Evolutionary conservation across 768 basidiomycete species (phyloP).

Genomic region (Naganishia antarctica): DNA sequence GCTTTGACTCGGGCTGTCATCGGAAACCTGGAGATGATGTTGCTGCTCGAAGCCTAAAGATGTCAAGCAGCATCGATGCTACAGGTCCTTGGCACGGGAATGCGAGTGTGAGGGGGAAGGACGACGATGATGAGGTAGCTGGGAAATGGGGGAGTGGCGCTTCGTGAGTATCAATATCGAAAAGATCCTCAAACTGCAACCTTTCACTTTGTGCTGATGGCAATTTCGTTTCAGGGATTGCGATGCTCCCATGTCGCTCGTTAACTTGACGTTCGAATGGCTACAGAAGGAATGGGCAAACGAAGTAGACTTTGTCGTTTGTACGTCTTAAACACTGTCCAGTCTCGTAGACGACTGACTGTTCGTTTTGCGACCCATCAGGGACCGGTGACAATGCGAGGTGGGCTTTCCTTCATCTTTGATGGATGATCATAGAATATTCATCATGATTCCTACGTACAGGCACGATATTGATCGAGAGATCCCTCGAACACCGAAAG

Average conservation of each 20-base stretch:
- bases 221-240: slow-evolving; percentile 51
- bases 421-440: slow-evolving; percentile 21
- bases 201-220: neutral
- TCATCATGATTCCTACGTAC: slow-evolving; percentile 36
- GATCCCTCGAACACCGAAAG: slow-evolving; percentile 70
- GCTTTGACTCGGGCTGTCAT: slow-evolving; percentile 45
- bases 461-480: slow-evolving; percentile 78
- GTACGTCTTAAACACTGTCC: slow-evolving; percentile 38
- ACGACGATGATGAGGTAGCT: slow-evolving; percentile 30
- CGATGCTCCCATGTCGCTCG: slow-evolving; percentile 73
- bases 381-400: slow-evolving; percentile 52
- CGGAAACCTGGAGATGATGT: slow-evolving; percentile 27
- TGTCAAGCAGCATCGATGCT: neutral
- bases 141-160: slow-evolving; percentile 45
- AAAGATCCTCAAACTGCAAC: neutral
- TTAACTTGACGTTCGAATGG: slow-evolving; percentile 75
- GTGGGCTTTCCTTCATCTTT: slow-evolving; percentile 30
- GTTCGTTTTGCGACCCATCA: no score
- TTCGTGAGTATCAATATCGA: slow-evolving; percentile 35
- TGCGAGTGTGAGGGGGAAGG: neutral
- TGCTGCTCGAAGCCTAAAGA: neutral
- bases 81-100: slow-evolving; percentile 30
- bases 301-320: slow-evolving; percentile 85
- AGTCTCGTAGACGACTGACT: no score
- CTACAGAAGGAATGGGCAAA: slow-evolving; percentile 72